phyloP scores from a whole-genome alignment of 768 basidiomycete genomes.

The Termitomyces sp. region DNA sequence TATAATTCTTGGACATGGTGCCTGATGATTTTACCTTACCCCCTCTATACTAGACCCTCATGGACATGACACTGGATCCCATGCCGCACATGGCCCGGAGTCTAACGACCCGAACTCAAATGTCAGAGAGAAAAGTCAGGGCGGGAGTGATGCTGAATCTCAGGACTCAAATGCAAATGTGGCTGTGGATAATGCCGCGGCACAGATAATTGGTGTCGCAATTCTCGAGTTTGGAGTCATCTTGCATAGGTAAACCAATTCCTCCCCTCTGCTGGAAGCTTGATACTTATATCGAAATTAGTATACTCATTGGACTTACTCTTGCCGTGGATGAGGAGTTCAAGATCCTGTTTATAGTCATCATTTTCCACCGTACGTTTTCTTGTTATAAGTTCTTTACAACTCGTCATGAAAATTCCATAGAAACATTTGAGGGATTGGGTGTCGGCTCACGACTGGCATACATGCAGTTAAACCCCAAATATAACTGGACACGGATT shows the following conservation, averaged over 20 bases:
- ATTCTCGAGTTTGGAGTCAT: conserved; percentile 95
- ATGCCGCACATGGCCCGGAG: conserved; percentile 72
- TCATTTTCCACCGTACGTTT: conserved; percentile 88
- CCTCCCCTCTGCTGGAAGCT: neutral
- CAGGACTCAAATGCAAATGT: conserved; percentile 1
- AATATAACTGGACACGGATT: conserved; percentile 56
- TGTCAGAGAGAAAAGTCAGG: neutral
- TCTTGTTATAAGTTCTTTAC: neutral
- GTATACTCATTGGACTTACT: conserved; percentile 83
- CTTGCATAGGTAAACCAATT: conserved; percentile 58
- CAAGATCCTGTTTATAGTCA: conserved; percentile 82
- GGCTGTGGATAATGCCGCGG: conserved; percentile 42
- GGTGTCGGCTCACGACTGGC: conserved; percentile 91
- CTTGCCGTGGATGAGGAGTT: conserved; percentile 80
- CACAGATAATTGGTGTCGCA: conserved; percentile 82
- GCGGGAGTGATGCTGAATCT: conserved; percentile 24
- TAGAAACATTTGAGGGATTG: conserved; percentile 92
- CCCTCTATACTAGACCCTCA: conserved; percentile 49
- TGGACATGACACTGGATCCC: conserved; percentile 56
- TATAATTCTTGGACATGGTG: neutral
- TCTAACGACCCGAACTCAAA: neutral
- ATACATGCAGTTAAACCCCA: conserved; percentile 56
- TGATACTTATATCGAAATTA: conserved; percentile 20
- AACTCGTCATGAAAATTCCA: neutral
- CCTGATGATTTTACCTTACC: neutral